phyloP scores from a whole-genome alignment of 2,329 filamentous ascomycete genomes.

The Periconia sp. region DNA sequence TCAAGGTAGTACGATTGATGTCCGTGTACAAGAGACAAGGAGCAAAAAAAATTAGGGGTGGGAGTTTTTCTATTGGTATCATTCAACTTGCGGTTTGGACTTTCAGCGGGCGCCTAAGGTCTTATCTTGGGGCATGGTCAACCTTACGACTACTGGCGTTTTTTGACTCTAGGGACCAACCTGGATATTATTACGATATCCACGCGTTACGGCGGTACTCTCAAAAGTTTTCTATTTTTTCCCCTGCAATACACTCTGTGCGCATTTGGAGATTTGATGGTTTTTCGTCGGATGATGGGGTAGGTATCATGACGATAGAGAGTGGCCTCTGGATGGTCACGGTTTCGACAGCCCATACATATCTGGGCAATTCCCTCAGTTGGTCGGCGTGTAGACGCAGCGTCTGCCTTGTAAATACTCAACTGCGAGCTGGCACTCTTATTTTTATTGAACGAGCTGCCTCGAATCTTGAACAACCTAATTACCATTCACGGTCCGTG shows the following conservation, averaged over 20 bases:
- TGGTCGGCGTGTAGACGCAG: conserved; percentile 1
- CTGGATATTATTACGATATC: conserved; percentile 12
- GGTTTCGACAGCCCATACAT: conserved; percentile 2
- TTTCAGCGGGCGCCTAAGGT: conserved; percentile 31
- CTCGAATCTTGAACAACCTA: too few relatives aligned
- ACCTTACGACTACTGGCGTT: conserved; percentile 29
- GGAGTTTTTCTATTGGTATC: background rate
- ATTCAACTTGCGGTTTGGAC: conserved; percentile 3
- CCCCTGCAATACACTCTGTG: background rate
- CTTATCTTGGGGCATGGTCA: conserved; percentile 8
- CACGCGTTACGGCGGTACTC: conserved; percentile 16
- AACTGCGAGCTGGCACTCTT: background rate
- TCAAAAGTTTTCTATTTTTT: conserved; percentile 27
- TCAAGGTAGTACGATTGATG: conserved; percentile 31
- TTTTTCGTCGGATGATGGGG: too few relatives aligned
- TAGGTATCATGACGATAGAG: too few relatives aligned
- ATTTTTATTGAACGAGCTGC: background rate
- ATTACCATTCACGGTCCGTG: too few relatives aligned
- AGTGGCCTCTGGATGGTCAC: background rate
- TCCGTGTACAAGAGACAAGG: conserved; percentile 12
- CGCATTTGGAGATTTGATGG: too few relatives aligned
- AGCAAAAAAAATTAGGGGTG: conserved; percentile 10
- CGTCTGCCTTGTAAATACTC: conserved; percentile 11
- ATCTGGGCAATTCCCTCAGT: background rate
- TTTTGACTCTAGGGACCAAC: conserved; percentile 8